These are phyloP conservation scores for Psilocybe mexicana DNA, from an alignment of 1,284 basidiomycete genomes.

Conservation along the genomic window DNA sequence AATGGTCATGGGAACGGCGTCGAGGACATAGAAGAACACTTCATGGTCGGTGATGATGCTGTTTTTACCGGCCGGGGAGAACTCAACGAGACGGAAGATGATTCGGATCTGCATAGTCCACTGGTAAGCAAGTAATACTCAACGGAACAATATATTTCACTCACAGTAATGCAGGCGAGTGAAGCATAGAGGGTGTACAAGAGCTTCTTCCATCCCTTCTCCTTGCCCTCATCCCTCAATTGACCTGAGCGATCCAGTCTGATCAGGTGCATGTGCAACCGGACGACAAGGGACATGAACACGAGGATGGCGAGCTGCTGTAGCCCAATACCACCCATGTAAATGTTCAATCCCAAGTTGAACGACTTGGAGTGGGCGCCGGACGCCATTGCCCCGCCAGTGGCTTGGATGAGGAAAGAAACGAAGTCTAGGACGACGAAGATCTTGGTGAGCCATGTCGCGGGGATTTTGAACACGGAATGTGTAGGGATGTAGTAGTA, in stretches of 20 bases:
- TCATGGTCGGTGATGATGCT: conserved; percentile 1
- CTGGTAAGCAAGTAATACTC: background rate
- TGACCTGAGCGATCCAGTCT: background rate
- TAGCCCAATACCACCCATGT: conserved; percentile 6
- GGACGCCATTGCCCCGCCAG: background rate
- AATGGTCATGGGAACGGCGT: conserved; percentile 1
- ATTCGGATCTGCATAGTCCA: background rate
- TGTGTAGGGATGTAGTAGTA: conserved; percentile 4
- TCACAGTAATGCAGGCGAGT: background rate
- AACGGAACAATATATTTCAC: background rate
- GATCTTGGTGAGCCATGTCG: conserved; percentile 3
- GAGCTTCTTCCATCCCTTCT: conserved; percentile 5
- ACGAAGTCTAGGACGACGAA: conserved; percentile 7
- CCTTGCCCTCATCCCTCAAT: background rate
- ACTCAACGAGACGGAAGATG: conserved; percentile 4
- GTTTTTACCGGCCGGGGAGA: background rate
- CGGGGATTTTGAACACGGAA: background rate
- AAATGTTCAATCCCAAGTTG: conserved; percentile 2
- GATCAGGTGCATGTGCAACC: background rate
- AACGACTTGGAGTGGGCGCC: background rate
- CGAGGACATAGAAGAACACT: conserved; percentile 8
- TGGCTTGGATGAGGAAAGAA: conserved; percentile 3
- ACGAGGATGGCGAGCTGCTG: conserved; percentile 4
- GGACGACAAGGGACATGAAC: background rate
- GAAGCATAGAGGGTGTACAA: conserved; percentile 6